Evolutionary conservation across 2,329 filamentous ascomycete genomes (phyloP).

Genomic region (Aspergillus sojae): DNA sequence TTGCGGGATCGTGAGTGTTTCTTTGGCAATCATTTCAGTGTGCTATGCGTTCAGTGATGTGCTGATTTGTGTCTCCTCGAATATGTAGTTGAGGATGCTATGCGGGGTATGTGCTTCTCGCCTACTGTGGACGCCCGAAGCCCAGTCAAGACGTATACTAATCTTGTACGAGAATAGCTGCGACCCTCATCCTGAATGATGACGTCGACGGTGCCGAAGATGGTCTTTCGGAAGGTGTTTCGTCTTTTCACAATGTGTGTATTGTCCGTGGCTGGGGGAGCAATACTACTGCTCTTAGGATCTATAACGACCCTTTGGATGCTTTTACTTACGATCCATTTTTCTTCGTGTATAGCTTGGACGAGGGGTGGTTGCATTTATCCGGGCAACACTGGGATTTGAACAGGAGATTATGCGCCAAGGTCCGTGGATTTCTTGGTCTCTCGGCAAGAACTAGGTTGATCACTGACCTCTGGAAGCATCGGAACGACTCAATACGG

Average conservation of each 20-base stretch:
- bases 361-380: constrained; percentile 77
- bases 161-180: constrained; percentile 47
- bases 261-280: constrained; percentile 2
- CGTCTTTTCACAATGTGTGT: constrained; percentile 78
- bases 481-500: constrained; percentile 68
- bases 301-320: constrained; percentile 10
- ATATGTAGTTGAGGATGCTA: constrained; percentile 41
- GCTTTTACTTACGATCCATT: constrained; percentile 2
- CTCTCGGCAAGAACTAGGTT: not conserved
- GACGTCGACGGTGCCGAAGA: constrained; percentile 83
- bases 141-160: constrained; percentile 1
- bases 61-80: constrained; percentile 22
- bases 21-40: not conserved
- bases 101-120: constrained; percentile 42
- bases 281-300: constrained; percentile 11
- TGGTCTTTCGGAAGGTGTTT: constrained; percentile 70
- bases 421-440: constrained; percentile 43
- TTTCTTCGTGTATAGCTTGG: constrained; percentile 61
- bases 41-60: constrained; percentile 19
- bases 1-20: constrained; percentile 50
- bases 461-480: constrained; percentile 51
- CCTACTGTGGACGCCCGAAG: constrained; percentile 2
- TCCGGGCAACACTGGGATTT: constrained; percentile 83
- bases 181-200: constrained; percentile 79
- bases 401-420: constrained; percentile 90